A percentile compares a stretch with the other conserved stretches of the same genome.
These are phyloP conservation scores for Entamoeba moshkovskii DNA, from an alignment of 208 protist genomes.

Conservation along the genomic window DNA sequence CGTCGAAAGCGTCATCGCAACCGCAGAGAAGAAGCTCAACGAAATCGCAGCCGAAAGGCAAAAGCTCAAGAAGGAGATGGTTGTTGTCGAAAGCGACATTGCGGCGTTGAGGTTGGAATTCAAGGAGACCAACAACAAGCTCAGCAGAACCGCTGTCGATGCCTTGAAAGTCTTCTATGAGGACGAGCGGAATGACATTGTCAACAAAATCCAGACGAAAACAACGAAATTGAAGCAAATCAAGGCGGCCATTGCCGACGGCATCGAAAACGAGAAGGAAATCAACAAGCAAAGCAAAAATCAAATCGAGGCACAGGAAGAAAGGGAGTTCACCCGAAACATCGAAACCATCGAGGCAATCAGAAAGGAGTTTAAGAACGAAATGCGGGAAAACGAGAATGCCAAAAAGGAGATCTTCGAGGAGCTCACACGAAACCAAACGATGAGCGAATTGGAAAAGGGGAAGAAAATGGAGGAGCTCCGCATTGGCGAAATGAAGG, in stretches of 20 bases:
- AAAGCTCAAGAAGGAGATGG: not conserved
- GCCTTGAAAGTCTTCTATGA: not conserved
- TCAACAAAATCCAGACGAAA: not conserved
- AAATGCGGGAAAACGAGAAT: not conserved
- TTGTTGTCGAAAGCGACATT: not conserved
- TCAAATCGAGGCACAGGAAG: not conserved
- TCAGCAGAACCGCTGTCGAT: not conserved
- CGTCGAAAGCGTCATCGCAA: not conserved
- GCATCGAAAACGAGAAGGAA: not conserved
- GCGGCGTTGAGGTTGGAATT: not conserved
- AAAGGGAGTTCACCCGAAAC: not conserved
- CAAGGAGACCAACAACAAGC: not conserved
- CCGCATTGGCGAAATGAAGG: not conserved
- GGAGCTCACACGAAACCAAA: not conserved
- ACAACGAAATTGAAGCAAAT: not conserved
- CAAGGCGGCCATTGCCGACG: not conserved
- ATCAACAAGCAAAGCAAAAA: not conserved
- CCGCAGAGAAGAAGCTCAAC: not conserved
- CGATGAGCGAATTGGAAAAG: not conserved
- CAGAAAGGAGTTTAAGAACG: not conserved
- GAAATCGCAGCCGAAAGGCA: not conserved
- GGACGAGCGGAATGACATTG: not conserved
- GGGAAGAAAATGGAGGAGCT: not conserved
- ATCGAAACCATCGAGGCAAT: not conserved
- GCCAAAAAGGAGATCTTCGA: not conserved